Base-by-base conservation (phyloP, 2,329 filamentous ascomycete species). In the Hirsutella thompsonii region DNA sequence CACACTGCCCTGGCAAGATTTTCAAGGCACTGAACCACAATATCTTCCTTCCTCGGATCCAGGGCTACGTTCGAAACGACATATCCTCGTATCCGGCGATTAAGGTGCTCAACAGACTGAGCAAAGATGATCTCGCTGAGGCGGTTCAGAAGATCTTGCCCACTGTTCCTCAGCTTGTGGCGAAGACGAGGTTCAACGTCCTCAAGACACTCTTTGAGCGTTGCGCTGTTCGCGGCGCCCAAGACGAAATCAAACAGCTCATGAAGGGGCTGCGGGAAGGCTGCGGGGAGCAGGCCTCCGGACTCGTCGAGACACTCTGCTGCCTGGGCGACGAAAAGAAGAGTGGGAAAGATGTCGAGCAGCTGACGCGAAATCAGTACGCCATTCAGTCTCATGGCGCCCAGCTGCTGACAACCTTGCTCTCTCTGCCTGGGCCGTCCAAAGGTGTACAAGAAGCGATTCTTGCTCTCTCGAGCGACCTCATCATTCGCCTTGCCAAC, bases 71-170 rank as follows among this genome's bases (percentile, higher is more conserved):
- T 5, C 81, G 88, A 43, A 96, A 96, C 56, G 89, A 94, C 52
- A 83, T 89, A 38, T 88, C 92, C 5, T 83, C 79, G 20, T 96
- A 94, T 54, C 83, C 93, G 1, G 86, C 87, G 18, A 83, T 89
- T 49, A 77, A 79, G 43, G 79, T 93, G 3, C 67, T 98, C 35
- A 84, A 87, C 56, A 77, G 92, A 41, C 69, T 96, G 10, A 82
- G 85, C 58, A 89, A 86, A 55, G 87, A 94, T 44, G 88, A 95
- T 54, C 69, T 98, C 8, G 69, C 80, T 34, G 75, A 77, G 42
- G 85, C 83, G 0, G 74, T 88, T 42, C 69, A 79, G 38, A 71
- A 79, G 51, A 83, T 94, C 42, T 59, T 81, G 4, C 81, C 86
- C 0, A 79, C 86, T 41, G 72, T 95, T 5, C 70, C 77, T 0